phyloP scores from a whole-genome alignment of 805 yeast species.

The Saccharomycopsis guyanensis region DNA sequence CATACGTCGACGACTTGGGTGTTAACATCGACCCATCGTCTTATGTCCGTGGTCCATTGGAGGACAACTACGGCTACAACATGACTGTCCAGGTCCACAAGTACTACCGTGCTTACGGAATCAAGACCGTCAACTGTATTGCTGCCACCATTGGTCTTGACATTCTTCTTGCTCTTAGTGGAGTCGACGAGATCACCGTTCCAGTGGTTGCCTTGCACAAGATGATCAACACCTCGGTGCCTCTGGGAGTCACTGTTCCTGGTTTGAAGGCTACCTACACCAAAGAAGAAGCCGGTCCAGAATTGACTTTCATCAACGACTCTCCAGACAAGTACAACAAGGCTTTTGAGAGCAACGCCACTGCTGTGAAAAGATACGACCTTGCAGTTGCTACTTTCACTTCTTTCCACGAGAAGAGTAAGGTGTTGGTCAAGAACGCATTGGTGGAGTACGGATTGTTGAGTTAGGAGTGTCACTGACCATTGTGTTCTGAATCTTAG shows the following conservation, averaged over 20 bases:
- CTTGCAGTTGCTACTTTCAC: slow-evolving; percentile 1
- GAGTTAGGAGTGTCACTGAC: no score
- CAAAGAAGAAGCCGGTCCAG: slow-evolving; percentile 11
- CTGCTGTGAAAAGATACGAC: slow-evolving; percentile 1
- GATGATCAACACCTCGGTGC: slow-evolving; percentile 24
- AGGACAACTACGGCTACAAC: slow-evolving; percentile 27
- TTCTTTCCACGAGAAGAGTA: not conserved
- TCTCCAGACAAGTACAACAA: not conserved
- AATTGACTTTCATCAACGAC: slow-evolving; percentile 5
- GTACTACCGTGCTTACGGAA: slow-evolving; percentile 28
- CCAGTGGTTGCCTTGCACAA: slow-evolving; percentile 27
- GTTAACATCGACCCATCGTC: slow-evolving; percentile 26
- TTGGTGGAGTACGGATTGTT: slow-evolving; percentile 1
- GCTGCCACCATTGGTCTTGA: slow-evolving; percentile 31
- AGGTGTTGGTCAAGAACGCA: slow-evolving; percentile 3
- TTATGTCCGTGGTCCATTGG: slow-evolving; percentile 19
- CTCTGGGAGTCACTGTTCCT: slow-evolving; percentile 18
- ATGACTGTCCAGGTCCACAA: slow-evolving; percentile 28
- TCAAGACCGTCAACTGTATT: slow-evolving; percentile 28
- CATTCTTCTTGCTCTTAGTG: slow-evolving; percentile 27
- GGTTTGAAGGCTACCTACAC: slow-evolving; percentile 7
- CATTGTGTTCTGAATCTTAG: no score
- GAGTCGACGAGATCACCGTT: slow-evolving; percentile 32
- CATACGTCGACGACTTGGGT: slow-evolving; percentile 29
- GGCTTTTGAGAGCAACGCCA: not conserved